Conservation (phyloP, 805 yeast genomes). For the Maudiozyma pseudohumilis region DNA sequence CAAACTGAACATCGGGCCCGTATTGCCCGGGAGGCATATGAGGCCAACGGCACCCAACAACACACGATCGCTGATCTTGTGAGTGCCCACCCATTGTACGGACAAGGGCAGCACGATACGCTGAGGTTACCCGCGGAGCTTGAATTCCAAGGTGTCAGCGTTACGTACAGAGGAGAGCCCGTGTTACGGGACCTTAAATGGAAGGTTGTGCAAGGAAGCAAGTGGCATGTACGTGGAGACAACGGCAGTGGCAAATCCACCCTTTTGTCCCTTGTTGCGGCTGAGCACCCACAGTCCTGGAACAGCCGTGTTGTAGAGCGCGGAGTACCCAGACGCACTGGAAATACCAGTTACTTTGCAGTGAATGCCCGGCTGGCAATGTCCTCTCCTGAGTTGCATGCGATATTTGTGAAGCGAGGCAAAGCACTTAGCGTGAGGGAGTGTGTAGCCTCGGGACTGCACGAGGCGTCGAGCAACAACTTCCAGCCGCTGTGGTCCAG, state of each 20-base stretch:
- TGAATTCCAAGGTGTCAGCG: constrained; percentile 52
- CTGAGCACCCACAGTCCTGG: constrained; percentile 98
- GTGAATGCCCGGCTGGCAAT: constrained; percentile 74
- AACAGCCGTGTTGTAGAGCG: constrained; percentile 60
- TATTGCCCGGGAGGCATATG: neutral
- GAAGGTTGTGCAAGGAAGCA: constrained; percentile 60
- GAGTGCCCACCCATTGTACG: constrained; percentile 17
- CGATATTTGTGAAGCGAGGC: constrained; percentile 53
- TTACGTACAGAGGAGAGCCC: constrained; percentile 53
- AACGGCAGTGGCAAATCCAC: constrained; percentile 96
- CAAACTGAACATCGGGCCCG: constrained; percentile 9
- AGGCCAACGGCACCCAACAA: neutral
- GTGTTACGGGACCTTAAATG: constrained; percentile 54
- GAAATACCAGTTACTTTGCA: constrained; percentile 64
- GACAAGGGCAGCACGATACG: constrained; percentile 5
- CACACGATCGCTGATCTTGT: constrained; percentile 16
- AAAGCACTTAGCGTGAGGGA: constrained; percentile 40
- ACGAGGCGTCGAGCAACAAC: constrained; percentile 45
- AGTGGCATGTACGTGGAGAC: constrained; percentile 82
- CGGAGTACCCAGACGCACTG: constrained; percentile 53
- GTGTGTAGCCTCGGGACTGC: constrained; percentile 62
- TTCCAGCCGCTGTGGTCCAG: constrained; percentile 38
- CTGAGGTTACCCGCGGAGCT: constrained; percentile 26
- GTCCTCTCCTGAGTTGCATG: constrained; percentile 86
- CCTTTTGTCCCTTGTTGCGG: constrained; percentile 67